Base-by-base conservation (phyloP, 345 rosid genomes). In the Kandelia obovata region DNA sequence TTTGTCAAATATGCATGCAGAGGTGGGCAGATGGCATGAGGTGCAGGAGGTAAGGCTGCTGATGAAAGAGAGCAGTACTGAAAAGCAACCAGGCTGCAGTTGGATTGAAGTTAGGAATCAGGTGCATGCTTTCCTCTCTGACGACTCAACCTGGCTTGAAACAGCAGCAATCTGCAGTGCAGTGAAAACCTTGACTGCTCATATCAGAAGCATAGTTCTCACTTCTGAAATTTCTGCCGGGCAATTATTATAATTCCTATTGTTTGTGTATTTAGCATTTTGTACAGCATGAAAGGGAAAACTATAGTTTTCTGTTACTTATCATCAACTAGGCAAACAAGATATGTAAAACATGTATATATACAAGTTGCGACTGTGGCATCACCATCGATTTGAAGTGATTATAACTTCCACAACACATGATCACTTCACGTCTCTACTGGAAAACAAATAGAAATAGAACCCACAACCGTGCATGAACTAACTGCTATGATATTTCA, bases 31-130 rank as follows among this genome's bases (percentile, higher is more conserved):
- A 56, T 73, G 72, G 72, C 53, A 64, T 19, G 72, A 37, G 31
- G 77, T 62, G 49, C 57, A 37, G 47, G 72, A 73, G 53, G 30
- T 73, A 31, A 67, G 77, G 67, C 6, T 35, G n/a, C 39, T 53
- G 17, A 73, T 73, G 77, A 67, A 53, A 6, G 68, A 57, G 6
- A 25, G 35, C 21, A 25, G 37, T 25, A n/a, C 49, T 8, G 60
- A 34, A 20, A 73, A 73, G 31, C 72, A 67, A 23, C 63, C 77
- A 4, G 77, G 77, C 16, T 61, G 68, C 72, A 73, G 77, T 56
- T 73, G 77, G 77, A 56, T 73, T 58, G 76, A 73, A 53, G 25
- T 73, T 10, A 46, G 61, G 35, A 73, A 66, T 52, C 66, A 66
- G 20, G 71, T 73, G 16, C 53, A 60, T 59, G 23, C 61, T 19